A percentile compares a stretch with the other conserved stretches of the same genome.
These are phyloP conservation scores for Cryphonectria carpinicola DNA, from an alignment of 2,329 filamentous ascomycete genomes.

Conservation along the genomic window DNA sequence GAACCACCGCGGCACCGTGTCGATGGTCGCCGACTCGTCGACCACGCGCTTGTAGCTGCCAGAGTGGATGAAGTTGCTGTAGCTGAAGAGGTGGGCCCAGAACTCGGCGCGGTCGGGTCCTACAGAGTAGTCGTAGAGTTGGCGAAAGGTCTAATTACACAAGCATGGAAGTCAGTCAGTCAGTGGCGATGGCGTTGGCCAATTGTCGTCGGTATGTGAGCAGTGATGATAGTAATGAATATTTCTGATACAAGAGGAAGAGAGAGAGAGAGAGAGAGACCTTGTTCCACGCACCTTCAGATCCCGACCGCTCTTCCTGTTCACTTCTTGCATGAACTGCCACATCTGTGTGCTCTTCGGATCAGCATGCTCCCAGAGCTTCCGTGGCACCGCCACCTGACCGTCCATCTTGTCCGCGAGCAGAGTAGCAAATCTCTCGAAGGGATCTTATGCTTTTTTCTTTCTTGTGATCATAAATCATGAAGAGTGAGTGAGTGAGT, in stretches of 20 bases:
- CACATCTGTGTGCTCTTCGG: slow-evolving; percentile 67
- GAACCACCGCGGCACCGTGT: slow-evolving; percentile 77
- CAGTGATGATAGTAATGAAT: too few species aligned
- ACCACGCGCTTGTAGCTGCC: slow-evolving; percentile 65
- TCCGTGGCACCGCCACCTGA: slow-evolving; percentile 50
- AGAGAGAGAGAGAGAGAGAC: neutral
- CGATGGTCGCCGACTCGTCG: slow-evolving; percentile 71
- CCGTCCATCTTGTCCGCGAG: slow-evolving; percentile 11
- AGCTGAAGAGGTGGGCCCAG: slow-evolving; percentile 66
- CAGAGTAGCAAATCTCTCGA: neutral
- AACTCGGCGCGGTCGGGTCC: slow-evolving; percentile 61
- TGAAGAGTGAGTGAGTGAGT: neutral
- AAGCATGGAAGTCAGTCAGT: neutral
- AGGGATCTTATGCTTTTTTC: neutral
- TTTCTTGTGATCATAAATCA: neutral
- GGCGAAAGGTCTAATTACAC: slow-evolving; percentile 61
- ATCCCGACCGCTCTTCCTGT: slow-evolving; percentile 57
- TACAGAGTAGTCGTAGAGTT: slow-evolving; percentile 73
- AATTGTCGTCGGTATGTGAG: neutral
- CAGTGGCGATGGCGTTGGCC: neutral
- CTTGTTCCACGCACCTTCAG: slow-evolving; percentile 54
- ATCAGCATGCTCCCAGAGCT: slow-evolving; percentile 70
- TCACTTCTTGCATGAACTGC: slow-evolving; percentile 67
- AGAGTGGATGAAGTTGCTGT: slow-evolving; percentile 63
- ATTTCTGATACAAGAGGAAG: neutral